Evolutionary conservation across 352 stramenopile species (phyloP), one percentile per base, ranked within the genome.

Genomic region (Blastocystis sp.): DNA sequence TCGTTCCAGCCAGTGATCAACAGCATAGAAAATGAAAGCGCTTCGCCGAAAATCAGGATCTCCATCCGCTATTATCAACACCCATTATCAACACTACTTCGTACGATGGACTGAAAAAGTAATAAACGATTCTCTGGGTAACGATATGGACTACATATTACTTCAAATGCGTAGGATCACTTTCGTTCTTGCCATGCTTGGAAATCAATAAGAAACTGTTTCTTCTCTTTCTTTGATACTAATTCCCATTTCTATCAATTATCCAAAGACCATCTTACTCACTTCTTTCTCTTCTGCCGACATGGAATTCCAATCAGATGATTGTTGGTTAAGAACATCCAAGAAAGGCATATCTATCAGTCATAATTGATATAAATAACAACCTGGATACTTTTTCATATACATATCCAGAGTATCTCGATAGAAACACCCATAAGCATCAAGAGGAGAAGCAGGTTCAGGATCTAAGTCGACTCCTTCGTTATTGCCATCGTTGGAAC

Each of bases 161-260:
- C 7, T 14, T 6, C 12, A 61, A 12, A 24, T 24, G 27, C 9
- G 43, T 24, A 61, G 7, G 4, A 59, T 35, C 49, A 80, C 59
- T 43, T 43, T 32, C 24, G 9, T 12, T 59, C 32, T n/a, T 63
- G 52, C 46, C 51, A 80, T 61, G 35, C n/a, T 39, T 3, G 7
- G 43, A 51, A 80, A 27, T 80, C 69, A 12, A 65, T 46, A 11
- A 63, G 21, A 58, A 59, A 80, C 6, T 46, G 35, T 7, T 27
- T 24, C 43, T 63, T 61, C 16, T 80, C 69, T 32, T 80, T 9
- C 42, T 7, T 21, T 11, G n/a, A 24, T 32, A 7, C 32, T 27
- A 65, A 46, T 14, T 63, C n/a, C n/a, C 56, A 80, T 63, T 80
- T 80, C 69, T 80, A 80, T 19, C 5, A 7, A n/a, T n/a, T 71